Evolutionary conservation across 75 land plant species (phyloP).

Genomic region (Picea sitchensis): DNA sequence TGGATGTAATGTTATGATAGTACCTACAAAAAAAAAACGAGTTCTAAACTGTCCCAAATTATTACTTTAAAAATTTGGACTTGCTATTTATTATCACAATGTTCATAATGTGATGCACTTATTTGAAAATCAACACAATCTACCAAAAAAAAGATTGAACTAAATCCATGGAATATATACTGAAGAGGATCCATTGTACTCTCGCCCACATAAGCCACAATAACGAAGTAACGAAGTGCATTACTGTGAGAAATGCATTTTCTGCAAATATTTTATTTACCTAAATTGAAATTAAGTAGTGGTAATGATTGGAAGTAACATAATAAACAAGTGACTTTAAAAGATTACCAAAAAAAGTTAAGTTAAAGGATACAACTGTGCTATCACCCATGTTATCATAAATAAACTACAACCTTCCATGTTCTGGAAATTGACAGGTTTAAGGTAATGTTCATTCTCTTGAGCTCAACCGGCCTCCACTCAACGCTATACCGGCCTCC

Average conservation of each 20-base stretch:
- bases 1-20: slow-evolving; percentile 85
- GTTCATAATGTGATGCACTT: neutral
- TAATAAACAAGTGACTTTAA: neutral
- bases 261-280: slow-evolving; percentile 63
- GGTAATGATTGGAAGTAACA: neutral
- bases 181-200: slow-evolving; percentile 81
- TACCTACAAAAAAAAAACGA: slow-evolving; percentile 39
- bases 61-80: neutral
- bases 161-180: slow-evolving; percentile 29
- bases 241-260: slow-evolving; percentile 89
- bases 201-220: slow-evolving; percentile 91
- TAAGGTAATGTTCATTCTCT: too few relatives aligned
- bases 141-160: neutral
- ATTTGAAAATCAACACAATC: neutral
- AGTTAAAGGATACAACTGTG: slow-evolving; percentile 59
- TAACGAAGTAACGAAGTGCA: slow-evolving; percentile 95
- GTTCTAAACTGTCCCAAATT: neutral
- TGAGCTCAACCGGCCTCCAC: too few relatives aligned
- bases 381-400: slow-evolving; percentile 76
- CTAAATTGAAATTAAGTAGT: slow-evolving; percentile 36
- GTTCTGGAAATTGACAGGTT: slow-evolving; percentile 45
- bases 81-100: neutral
- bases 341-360: neutral
- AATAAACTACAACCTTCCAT: slow-evolving; percentile 79
- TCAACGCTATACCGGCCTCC: too few relatives aligned